Conservation (phyloP, 345 rosid species). For the Lenwebbia sp. region DNA sequence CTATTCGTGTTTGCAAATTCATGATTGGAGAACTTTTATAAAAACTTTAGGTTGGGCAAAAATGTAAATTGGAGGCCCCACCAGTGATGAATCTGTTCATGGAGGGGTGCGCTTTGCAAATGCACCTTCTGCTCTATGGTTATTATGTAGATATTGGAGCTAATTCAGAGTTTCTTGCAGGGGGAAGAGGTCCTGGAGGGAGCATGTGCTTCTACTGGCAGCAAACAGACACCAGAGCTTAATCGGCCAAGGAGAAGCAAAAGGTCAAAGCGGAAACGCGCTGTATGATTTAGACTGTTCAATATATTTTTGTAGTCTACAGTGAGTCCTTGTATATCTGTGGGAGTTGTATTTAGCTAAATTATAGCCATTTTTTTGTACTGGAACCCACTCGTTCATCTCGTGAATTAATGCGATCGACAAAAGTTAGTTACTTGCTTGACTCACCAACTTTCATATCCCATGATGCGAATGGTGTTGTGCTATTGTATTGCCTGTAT, state of each 20-base stretch:
- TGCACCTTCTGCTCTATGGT: neutral
- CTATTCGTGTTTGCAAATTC: neutral
- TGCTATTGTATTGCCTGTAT: neutral
- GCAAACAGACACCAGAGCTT: slow-evolving; percentile 48
- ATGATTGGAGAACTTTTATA: neutral
- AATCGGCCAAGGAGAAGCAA: slow-evolving; percentile 77
- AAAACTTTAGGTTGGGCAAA: neutral
- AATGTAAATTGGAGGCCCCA: neutral
- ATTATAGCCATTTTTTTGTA: slow-evolving; percentile 25
- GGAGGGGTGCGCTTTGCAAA: neutral
- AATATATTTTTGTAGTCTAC: slow-evolving; percentile 17
- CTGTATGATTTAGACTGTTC: slow-evolving; percentile 33
- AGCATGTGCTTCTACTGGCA: slow-evolving; percentile 52
- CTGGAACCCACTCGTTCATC: neutral
- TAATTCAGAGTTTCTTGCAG: slow-evolving; percentile 22
- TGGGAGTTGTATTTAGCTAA: slow-evolving; percentile 13
- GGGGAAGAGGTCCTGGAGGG: slow-evolving; percentile 60
- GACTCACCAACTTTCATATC: neutral
- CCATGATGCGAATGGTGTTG: neutral
- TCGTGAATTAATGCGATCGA: neutral
- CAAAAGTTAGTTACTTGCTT: neutral
- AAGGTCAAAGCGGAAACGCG: slow-evolving; percentile 20
- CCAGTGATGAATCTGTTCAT: neutral
- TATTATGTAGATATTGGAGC: neutral
- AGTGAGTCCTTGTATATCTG: slow-evolving; percentile 26